Evolutionary conservation across 768 basidiomycete genomes (phyloP).

Genomic region (Leucosporidium scottii): DNA sequence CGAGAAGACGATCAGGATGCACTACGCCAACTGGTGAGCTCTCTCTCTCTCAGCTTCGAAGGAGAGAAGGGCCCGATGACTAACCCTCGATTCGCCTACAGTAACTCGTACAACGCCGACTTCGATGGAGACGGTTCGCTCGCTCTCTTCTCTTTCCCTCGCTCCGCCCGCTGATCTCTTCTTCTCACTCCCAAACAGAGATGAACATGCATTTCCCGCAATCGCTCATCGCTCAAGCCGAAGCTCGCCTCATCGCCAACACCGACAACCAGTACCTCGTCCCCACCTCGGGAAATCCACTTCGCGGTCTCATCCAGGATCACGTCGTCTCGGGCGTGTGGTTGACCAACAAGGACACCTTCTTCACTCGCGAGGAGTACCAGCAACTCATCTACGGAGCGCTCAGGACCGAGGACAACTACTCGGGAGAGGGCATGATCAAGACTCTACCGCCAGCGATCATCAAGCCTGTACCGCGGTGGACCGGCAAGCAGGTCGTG

Average conservation of each 20-base stretch:
- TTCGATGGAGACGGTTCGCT: constrained; percentile 81
- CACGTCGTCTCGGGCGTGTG: constrained; percentile 98
- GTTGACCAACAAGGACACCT: constrained; percentile 94
- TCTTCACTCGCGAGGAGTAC: constrained; percentile 93
- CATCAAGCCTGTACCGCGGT: constrained; percentile 80
- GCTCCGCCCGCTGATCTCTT: neutral
- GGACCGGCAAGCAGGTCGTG: constrained; percentile 98
- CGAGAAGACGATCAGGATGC: constrained; percentile 99
- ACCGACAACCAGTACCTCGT: constrained; percentile 99
- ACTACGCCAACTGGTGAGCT: constrained; percentile 91
- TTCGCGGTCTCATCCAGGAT: constrained; percentile 96
- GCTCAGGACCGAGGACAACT: constrained; percentile 72
- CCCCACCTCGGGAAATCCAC: constrained; percentile 93
- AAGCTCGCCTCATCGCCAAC: constrained; percentile 89
- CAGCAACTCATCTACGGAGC: constrained; percentile 93
- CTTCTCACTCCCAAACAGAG: constrained; percentile 49
- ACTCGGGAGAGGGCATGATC: constrained; percentile 57
- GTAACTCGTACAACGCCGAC: constrained; percentile 97
- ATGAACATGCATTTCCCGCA: constrained; percentile 99
- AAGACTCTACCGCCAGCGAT: constrained; percentile 82
- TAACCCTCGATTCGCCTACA: constrained; percentile 39
- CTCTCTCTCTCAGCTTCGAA: neutral
- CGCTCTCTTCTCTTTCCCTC: neutral
- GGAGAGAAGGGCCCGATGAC: too few relatives aligned
- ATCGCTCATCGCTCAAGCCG: constrained; percentile 88